These are phyloP conservation scores for Arthrobotrys megalospora DNA, from an alignment of 2,329 filamentous ascomycete genomes.

Conservation along the genomic window DNA sequence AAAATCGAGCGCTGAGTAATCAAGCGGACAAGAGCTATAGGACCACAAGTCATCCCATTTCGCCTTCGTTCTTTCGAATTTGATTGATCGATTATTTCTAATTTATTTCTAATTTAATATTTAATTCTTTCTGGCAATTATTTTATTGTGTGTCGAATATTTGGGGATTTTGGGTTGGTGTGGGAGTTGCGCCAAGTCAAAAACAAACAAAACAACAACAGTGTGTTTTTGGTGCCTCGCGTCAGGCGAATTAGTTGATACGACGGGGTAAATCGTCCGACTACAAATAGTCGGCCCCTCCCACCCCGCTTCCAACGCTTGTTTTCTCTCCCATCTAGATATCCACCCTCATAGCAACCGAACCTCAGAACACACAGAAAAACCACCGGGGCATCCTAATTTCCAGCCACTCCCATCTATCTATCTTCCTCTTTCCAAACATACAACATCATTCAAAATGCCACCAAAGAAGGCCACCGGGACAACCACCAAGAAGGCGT, in stretches of 20 bases:
- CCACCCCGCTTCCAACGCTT: slow-evolving; percentile 56
- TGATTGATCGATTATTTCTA: no score
- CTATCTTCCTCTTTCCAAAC: background rate
- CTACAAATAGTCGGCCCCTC: slow-evolving; percentile 61
- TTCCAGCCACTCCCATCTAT: background rate
- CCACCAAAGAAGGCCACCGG: slow-evolving; percentile 60
- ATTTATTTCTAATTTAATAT: no score
- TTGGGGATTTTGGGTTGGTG: background rate
- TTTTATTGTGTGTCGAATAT: background rate
- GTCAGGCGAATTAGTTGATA: slow-evolving; percentile 45
- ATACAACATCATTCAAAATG: slow-evolving; percentile 31
- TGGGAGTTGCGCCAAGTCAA: background rate
- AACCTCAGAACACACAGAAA: background rate
- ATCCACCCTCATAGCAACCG: slow-evolving; percentile 18
- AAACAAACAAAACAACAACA: slow-evolving; percentile 36
- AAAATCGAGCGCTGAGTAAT: background rate
- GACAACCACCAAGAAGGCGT: slow-evolving; percentile 47
- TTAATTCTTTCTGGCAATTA: no score
- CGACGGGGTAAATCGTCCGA: slow-evolving; percentile 33
- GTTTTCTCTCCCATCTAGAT: slow-evolving; percentile 14
- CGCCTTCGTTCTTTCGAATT: no score
- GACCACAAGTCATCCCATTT: no score
- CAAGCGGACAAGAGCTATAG: background rate
- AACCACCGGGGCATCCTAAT: background rate
- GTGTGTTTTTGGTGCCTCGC: slow-evolving; percentile 14